Conservation (phyloP, 805 yeast genomes). For the Yamadazyma sp. region DNA sequence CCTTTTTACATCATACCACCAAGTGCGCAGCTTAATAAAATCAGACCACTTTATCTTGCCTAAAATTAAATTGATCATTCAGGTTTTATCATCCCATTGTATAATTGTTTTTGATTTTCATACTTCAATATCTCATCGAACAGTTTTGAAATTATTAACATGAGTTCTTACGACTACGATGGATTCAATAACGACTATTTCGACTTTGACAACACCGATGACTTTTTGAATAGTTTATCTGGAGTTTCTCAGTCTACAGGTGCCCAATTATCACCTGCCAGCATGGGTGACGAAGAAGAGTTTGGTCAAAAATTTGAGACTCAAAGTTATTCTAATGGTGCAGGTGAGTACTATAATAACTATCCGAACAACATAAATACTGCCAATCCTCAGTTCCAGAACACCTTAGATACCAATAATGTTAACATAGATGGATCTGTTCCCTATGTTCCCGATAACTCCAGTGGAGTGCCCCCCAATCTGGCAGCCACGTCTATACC, state of each 20-base stretch:
- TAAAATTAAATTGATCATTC: too few species aligned
- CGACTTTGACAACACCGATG: conserved; percentile 31
- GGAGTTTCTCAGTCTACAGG: conserved; percentile 15
- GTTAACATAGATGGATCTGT: too few species aligned
- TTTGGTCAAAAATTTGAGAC: neutral
- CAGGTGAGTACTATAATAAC: too few species aligned
- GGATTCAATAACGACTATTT: conserved; percentile 15
- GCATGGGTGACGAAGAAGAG: conserved; percentile 11
- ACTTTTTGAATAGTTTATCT: conserved; percentile 28
- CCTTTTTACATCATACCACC: conserved; percentile 4
- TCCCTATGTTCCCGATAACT: too few species aligned
- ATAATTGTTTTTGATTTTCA: too few species aligned
- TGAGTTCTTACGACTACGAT: conserved; percentile 5
- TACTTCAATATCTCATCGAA: too few species aligned
- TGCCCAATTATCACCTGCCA: conserved; percentile 18
- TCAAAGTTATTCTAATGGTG: neutral
- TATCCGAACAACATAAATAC: too few species aligned
- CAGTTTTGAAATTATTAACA: neutral
- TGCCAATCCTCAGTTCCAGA: conserved; percentile 9
- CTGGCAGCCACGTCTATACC: too few species aligned
- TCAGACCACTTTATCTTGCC: conserved; percentile 14
- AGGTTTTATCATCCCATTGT: too few species aligned
- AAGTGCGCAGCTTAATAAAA: conserved; percentile 6
- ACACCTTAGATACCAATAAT: too few species aligned
- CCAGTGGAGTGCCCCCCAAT: too few species aligned